phyloP scores from a whole-genome alignment of 2,329 filamentous ascomycete species.

The Neofusicoccum ribis region DNA sequence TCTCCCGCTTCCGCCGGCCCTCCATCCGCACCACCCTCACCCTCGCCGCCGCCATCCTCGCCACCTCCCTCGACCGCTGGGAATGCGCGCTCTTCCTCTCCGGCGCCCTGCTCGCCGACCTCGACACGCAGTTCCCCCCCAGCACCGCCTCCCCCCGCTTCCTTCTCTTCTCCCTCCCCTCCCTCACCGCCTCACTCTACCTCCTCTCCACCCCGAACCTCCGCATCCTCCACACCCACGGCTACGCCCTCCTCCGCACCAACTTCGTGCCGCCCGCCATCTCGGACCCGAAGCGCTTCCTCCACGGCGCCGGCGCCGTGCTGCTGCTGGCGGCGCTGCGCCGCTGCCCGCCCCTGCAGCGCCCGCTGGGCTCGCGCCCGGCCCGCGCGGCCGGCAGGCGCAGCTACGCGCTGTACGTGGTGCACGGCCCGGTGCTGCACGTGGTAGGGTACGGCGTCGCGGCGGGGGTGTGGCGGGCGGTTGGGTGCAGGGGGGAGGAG shows the following conservation, averaged over 20 bases:
- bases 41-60: slow-evolving; percentile 58
- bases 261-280: background rate
- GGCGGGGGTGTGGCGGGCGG: no score
- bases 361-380: background rate
- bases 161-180: background rate
- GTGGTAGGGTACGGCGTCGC: no score
- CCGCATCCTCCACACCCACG: background rate
- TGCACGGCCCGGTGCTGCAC: no score
- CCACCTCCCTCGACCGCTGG: slow-evolving; percentile 25
- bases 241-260: background rate
- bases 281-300: slow-evolving; percentile 12
- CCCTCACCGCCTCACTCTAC: background rate
- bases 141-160: background rate
- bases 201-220: slow-evolving; percentile 13
- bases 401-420: no score
- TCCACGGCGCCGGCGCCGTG: slow-evolving; percentile 12
- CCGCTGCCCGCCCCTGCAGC: background rate
- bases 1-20: background rate
- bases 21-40: slow-evolving; percentile 50
- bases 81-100: slow-evolving; percentile 9
- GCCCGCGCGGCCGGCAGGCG: background rate
- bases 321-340: background rate
- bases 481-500: no score
- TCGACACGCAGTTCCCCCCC: background rate
- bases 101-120: slow-evolving; percentile 9